Evolutionary conservation across 345 rosid genomes (phyloP).

Genomic region (Sapria himalayana): DNA sequence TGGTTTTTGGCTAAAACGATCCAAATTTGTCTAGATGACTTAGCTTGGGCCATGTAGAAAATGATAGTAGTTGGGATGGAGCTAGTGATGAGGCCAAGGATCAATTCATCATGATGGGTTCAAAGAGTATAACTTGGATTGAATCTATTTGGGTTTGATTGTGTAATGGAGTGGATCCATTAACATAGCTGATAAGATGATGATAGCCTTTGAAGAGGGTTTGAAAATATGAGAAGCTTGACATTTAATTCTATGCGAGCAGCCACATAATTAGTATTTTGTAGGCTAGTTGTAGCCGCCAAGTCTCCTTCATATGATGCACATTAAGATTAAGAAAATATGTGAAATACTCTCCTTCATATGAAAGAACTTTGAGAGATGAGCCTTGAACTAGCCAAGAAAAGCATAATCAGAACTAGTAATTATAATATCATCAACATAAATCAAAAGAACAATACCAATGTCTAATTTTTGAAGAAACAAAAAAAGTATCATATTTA

Average conservation of each 20-base stretch:
- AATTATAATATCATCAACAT: no score
- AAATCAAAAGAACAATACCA: neutral
- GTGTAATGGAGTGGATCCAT: no score
- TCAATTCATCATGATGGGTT: neutral
- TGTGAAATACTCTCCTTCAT: constrained; percentile 1
- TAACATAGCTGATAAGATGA: no score
- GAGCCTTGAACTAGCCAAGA: neutral
- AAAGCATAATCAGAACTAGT: neutral
- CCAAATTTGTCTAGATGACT: neutral
- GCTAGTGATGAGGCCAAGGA: no score
- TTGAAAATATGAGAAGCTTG: neutral
- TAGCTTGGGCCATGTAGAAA: neutral
- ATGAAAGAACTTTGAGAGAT: neutral
- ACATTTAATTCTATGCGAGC: neutral
- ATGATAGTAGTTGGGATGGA: neutral
- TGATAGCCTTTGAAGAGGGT: no score
- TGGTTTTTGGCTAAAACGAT: neutral
- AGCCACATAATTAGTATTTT: neutral
- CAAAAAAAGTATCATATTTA: neutral
- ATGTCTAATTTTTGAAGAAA: neutral
- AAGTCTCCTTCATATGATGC: neutral
- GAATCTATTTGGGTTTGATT: neutral
- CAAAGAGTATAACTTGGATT: neutral
- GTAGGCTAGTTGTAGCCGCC: neutral
- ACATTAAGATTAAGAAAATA: no score